phyloP scores from a whole-genome alignment of 306 rosid genomes.

The Begonia fuchsioides region DNA sequence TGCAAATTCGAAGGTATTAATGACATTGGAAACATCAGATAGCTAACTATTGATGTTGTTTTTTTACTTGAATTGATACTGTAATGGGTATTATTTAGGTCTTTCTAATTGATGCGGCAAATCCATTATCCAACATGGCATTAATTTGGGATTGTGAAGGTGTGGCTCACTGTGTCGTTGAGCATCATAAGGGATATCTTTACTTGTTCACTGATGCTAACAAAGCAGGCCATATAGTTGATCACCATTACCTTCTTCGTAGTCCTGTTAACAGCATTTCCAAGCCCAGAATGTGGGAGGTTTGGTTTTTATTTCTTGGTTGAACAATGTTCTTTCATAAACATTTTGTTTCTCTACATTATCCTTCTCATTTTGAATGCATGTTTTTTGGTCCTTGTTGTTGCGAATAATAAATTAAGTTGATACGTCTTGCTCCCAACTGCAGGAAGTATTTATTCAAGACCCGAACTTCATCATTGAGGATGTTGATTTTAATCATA shows the following conservation, averaged over 20 bases:
- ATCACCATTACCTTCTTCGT: conserved; percentile 68
- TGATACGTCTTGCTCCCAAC: background rate
- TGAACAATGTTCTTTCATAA: background rate
- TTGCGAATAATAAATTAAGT: too few relatives aligned
- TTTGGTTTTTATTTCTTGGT: conserved; percentile 13
- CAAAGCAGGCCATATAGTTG: conserved; percentile 39
- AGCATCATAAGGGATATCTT: conserved; percentile 71
- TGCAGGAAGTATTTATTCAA: conserved; percentile 49
- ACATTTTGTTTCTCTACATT: background rate
- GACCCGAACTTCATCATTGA: conserved; percentile 36
- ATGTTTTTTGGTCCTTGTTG: conserved; percentile 1
- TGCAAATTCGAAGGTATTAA: conserved; percentile 60
- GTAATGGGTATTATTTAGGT: conserved; percentile 52
- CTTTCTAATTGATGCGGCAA: conserved; percentile 84
- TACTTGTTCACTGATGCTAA: conserved; percentile 79
- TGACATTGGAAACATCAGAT: conserved; percentile 5
- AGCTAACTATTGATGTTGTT: background rate
- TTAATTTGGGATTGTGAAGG: conserved; percentile 79
- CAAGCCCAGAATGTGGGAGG: conserved; percentile 86
- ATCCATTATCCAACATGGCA: conserved; percentile 64
- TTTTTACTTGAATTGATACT: conserved; percentile 10
- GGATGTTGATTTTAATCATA: conserved; percentile 74
- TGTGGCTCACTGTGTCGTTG: conserved; percentile 63
- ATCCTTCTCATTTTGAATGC: background rate
- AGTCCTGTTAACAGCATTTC: conserved; percentile 37